phyloP scores from a whole-genome alignment of 805 yeast genomes.

The Lachancea quebecensis region DNA sequence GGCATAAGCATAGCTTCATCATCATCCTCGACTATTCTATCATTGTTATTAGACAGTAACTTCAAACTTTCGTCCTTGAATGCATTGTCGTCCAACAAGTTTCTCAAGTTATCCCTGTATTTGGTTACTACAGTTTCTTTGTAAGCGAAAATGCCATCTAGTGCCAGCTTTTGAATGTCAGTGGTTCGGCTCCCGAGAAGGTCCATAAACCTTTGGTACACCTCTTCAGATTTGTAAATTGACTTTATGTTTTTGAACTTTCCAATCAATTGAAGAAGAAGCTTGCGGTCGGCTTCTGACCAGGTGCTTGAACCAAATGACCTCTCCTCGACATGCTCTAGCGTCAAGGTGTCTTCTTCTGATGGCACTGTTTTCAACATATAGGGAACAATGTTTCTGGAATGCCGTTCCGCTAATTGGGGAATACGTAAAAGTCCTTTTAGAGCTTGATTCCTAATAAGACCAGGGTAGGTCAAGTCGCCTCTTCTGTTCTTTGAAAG shows the following conservation, averaged over 20 bases:
- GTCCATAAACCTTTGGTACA: slow-evolving; percentile 46
- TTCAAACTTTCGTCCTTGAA: slow-evolving; percentile 79
- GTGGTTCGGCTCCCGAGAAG: slow-evolving; percentile 55
- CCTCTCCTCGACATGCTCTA: neutral
- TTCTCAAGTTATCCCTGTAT: slow-evolving; percentile 66
- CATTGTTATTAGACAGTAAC: slow-evolving; percentile 45
- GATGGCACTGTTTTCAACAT: slow-evolving; percentile 35
- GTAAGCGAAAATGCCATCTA: slow-evolving; percentile 61
- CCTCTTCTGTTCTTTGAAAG: slow-evolving; percentile 34
- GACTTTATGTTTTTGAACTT: slow-evolving; percentile 57
- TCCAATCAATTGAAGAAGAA: slow-evolving; percentile 54
- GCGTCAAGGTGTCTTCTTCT: slow-evolving; percentile 9
- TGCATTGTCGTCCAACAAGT: slow-evolving; percentile 70
- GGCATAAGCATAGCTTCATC: slow-evolving; percentile 65
- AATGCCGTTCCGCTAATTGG: slow-evolving; percentile 58
- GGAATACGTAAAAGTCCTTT: slow-evolving; percentile 56
- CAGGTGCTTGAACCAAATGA: slow-evolving; percentile 28
- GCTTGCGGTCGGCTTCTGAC: slow-evolving; percentile 47
- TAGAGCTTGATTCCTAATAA: slow-evolving; percentile 50
- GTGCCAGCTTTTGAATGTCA: slow-evolving; percentile 64
- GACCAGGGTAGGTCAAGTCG: slow-evolving; percentile 34
- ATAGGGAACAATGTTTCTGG: slow-evolving; percentile 49
- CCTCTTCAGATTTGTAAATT: slow-evolving; percentile 44
- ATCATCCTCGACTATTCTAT: slow-evolving; percentile 47
- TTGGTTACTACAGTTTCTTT: slow-evolving; percentile 51